These are phyloP conservation scores for Plasmodium sp. DNA, from an alignment of 169 alveolate genomes.

Conservation along the genomic window DNA sequence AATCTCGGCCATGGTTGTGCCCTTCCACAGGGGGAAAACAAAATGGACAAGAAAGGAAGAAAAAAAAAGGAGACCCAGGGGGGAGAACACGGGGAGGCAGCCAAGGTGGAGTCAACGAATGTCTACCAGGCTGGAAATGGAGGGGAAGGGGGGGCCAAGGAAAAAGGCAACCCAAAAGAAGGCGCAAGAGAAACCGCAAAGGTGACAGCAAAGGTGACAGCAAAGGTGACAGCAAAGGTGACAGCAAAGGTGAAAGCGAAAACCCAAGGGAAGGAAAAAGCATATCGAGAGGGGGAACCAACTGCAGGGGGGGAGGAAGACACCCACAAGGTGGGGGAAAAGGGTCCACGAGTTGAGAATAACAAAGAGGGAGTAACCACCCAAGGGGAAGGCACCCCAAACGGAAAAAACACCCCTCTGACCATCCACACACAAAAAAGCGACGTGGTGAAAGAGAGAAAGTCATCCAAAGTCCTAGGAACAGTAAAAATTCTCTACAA, in stretches of 20 bases:
- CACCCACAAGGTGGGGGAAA: neutral
- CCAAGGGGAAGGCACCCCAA: neutral
- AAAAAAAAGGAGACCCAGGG: neutral
- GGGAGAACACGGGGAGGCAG: neutral
- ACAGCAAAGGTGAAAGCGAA: neutral
- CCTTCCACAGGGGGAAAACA: neutral
- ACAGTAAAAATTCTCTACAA: conserved; percentile 51
- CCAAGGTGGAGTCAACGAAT: neutral
- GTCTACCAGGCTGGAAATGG: neutral
- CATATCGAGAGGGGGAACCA: neutral
- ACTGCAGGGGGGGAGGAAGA: neutral
- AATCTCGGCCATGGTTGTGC: neutral
- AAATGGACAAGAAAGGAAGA: neutral
- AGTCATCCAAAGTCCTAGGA: conserved; percentile 17
- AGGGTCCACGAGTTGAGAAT: neutral
- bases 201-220: neutral
- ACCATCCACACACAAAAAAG: neutral
- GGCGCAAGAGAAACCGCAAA: neutral
- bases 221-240: no score
- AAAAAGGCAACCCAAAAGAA: neutral
- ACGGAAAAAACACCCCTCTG: neutral
- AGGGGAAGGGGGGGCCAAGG: neutral
- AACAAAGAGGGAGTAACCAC: neutral
- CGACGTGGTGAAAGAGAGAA: conserved; percentile 21
- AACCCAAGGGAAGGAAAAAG: neutral